A percentile compares a stretch with the other conserved stretches of the same genome.
Evolutionary conservation across 208 protist genomes (phyloP).

Genomic region (Vickermania ingenoplastis): DNA sequence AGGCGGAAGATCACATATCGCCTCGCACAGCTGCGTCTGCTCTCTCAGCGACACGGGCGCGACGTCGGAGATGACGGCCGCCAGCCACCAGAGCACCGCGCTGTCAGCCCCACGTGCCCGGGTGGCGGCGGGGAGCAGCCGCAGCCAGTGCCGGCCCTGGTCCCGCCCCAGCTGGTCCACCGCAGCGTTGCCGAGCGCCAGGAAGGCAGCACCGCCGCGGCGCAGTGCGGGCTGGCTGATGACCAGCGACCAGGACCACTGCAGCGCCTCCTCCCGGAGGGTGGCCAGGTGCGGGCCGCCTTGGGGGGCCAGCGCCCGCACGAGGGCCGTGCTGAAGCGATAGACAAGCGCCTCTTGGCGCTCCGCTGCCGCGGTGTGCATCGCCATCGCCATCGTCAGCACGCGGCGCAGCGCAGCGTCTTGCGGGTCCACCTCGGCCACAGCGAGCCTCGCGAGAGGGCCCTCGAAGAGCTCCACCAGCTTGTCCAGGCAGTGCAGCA

Average conservation of each 20-base stretch:
- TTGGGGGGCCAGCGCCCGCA: constrained; percentile 7
- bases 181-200: constrained; percentile 17
- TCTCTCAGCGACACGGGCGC: not conserved
- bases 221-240: not conserved
- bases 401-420: not conserved
- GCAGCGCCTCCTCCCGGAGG: constrained; percentile 38
- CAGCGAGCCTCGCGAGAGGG: constrained; percentile 16
- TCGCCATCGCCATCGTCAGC: not conserved
- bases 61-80: not conserved
- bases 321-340: not conserved
- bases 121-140: constrained; percentile 13
- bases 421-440: not conserved
- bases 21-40: not conserved
- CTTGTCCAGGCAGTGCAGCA: not conserved
- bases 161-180: constrained; percentile 35
- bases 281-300: constrained; percentile 14
- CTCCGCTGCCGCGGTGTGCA: not conserved
- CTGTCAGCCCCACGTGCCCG: too few relatives aligned
- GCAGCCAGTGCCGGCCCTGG: constrained; percentile 39
- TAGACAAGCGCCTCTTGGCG: too few relatives aligned
- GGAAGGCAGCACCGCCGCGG: constrained; percentile 2
- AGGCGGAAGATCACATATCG: not conserved
- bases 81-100: not conserved
- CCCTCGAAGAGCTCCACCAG: too few relatives aligned
- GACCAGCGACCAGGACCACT: constrained; percentile 20